Evolutionary conservation across 768 basidiomycete genomes (phyloP).

Genomic region (Amanita thiersii): DNA sequence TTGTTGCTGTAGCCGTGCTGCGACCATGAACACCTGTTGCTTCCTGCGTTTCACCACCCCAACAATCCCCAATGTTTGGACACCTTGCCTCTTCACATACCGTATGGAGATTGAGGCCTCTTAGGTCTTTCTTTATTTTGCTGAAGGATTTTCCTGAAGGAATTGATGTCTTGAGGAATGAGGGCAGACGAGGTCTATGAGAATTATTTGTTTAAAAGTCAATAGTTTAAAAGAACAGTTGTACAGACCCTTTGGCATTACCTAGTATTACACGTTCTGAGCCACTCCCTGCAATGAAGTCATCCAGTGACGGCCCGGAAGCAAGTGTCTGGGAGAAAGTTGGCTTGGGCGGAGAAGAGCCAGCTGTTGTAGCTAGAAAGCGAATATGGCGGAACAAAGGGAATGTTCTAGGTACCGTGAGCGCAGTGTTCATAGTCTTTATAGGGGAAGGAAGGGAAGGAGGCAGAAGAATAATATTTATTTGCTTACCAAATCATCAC

Average conservation of each 20-base stretch:
- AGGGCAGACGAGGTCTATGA: slow-evolving; percentile 74
- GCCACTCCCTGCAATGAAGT: slow-evolving; percentile 64
- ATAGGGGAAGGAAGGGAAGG: background rate
- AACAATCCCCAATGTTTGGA: slow-evolving; percentile 99
- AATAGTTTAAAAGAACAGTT: slow-evolving; percentile 2
- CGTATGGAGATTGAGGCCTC: slow-evolving; percentile 87
- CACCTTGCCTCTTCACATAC: slow-evolving; percentile 99
- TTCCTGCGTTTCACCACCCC: slow-evolving; percentile 76
- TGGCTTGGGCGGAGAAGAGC: slow-evolving; percentile 23
- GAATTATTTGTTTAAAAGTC: background rate
- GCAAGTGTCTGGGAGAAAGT: slow-evolving; percentile 47
- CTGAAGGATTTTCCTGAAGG: slow-evolving; percentile 84
- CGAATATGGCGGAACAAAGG: slow-evolving; percentile 10
- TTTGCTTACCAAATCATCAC: background rate
- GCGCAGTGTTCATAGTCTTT: slow-evolving; percentile 4
- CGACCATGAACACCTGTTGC: slow-evolving; percentile 63
- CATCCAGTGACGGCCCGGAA: slow-evolving; percentile 68
- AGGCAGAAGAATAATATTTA: no score
- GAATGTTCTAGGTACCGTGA: background rate
- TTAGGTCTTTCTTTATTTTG: slow-evolving; percentile 90
- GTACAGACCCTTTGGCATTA: slow-evolving; percentile 58
- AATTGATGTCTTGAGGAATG: slow-evolving; percentile 84
- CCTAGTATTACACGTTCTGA: slow-evolving; percentile 62
- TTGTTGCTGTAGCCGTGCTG: slow-evolving; percentile 90
- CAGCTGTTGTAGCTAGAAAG: slow-evolving; percentile 21